Evolutionary conservation across 768 basidiomycete genomes (phyloP).

Genomic region (Leccinum boreale): DNA sequence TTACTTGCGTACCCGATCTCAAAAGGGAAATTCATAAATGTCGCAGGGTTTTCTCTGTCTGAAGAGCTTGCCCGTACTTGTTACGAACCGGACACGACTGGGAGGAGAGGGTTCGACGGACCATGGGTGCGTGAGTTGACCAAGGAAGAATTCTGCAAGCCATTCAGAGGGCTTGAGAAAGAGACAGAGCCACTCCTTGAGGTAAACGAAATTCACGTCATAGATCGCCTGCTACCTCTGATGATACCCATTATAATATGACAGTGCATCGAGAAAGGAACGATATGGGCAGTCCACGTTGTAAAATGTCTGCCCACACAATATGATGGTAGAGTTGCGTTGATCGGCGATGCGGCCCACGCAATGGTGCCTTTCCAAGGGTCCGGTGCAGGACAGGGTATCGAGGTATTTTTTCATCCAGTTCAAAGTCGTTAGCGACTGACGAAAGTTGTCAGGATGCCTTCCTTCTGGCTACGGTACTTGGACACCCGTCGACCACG

Average conservation of each 20-base stretch:
- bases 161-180: constrained; percentile 55
- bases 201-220: constrained; percentile 32
- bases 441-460: constrained; percentile 29
- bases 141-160: constrained; percentile 40
- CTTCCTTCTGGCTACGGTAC: constrained; percentile 34
- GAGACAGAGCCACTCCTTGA: constrained; percentile 56
- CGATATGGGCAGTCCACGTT: constrained; percentile 64
- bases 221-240: background rate
- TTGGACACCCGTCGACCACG: constrained; percentile 41
- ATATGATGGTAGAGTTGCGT: constrained; percentile 50
- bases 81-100: constrained; percentile 23
- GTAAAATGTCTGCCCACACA: constrained; percentile 49
- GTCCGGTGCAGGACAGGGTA: constrained; percentile 40
- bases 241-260: background rate
- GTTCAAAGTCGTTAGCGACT: background rate
- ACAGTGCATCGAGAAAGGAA: constrained; percentile 51
- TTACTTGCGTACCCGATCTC: constrained; percentile 60
- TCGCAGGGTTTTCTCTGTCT: constrained; percentile 53
- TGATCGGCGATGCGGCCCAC: constrained; percentile 43
- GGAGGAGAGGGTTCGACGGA: constrained; percentile 19
- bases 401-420: constrained; percentile 34
- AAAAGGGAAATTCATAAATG: constrained; percentile 55
- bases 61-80: constrained; percentile 50
- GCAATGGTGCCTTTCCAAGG: constrained; percentile 44
- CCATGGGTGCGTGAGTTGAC: constrained; percentile 51